A percentile compares a stretch with the other conserved stretches of the same genome.
phyloP scores from a whole-genome alignment of 2,329 filamentous ascomycete species.

The Cladophialophora psammophila region DNA sequence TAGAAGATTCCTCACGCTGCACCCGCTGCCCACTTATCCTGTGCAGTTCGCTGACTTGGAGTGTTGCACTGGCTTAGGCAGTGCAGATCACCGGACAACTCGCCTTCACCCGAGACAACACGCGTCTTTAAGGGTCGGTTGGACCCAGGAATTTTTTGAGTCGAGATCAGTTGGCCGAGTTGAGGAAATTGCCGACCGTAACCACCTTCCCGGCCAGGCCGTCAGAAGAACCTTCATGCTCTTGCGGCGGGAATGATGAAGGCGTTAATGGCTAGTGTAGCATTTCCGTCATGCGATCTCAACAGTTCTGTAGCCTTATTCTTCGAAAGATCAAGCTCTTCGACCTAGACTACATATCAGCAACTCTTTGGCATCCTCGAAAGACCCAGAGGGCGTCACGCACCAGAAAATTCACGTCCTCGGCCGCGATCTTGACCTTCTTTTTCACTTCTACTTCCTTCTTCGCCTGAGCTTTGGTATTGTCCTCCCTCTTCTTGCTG shows the following conservation, averaged over 20 bases:
- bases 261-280: constrained; percentile 50
- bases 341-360: constrained; percentile 44
- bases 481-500: constrained; percentile 40
- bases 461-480: constrained; percentile 43
- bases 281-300: constrained; percentile 55
- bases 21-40: not conserved
- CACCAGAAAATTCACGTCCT: constrained; percentile 57
- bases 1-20: not conserved
- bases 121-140: not conserved
- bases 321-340: constrained; percentile 56
- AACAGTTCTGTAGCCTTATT: constrained; percentile 57
- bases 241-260: constrained; percentile 47
- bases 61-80: not conserved
- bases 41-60: not conserved
- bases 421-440: constrained; percentile 54
- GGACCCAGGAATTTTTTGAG: not conserved
- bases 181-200: not conserved
- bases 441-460: constrained; percentile 50
- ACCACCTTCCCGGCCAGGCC: not conserved
- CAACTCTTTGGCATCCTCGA: not conserved
- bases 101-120: not conserved
- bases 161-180: not conserved
- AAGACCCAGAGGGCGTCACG: constrained; percentile 31
- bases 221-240: constrained; percentile 17
- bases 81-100: not conserved